Percentiles rank a stretch among this genome's conserved stretches.
Conservation (phyloP, 768 basidiomycete genomes). For the Termitomyces titanicus region DNA sequence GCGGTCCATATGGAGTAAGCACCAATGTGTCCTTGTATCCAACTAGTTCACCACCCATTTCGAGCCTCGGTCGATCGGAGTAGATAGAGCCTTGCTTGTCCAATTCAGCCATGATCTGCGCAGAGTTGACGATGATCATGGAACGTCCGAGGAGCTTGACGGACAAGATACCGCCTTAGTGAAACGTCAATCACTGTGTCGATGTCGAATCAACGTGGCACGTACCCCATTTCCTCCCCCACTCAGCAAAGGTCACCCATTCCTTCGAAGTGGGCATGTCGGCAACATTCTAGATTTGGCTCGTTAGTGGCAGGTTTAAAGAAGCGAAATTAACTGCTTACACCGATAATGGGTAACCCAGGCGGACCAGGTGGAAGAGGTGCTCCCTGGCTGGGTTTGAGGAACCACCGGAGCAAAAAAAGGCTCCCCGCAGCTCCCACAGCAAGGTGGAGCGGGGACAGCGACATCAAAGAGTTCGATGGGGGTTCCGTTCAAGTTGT, state of each 20-base stretch:
- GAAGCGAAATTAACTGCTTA: not conserved
- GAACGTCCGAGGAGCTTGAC: constrained; percentile 40
- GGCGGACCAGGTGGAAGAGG: constrained; percentile 38
- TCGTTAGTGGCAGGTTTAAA: not conserved
- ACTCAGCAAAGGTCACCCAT: constrained; percentile 48
- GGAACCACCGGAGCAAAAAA: constrained; percentile 12
- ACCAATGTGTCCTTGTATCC: constrained; percentile 48
- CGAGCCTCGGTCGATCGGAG: constrained; percentile 43
- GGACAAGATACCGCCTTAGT: constrained; percentile 35
- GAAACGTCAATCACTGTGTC: not conserved
- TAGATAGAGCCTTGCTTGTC: constrained; percentile 46
- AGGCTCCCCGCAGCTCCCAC: constrained; percentile 1
- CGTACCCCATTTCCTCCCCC: constrained; percentile 52
- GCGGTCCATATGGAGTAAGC: constrained; percentile 37
- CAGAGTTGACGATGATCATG: constrained; percentile 47
- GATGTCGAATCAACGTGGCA: not conserved
- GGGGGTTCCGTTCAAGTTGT: not conserved
- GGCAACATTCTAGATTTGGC: constrained; percentile 35
- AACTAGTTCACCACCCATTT: constrained; percentile 49
- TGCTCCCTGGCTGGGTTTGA: constrained; percentile 16
- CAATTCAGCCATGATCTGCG: constrained; percentile 38
- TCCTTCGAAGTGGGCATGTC: constrained; percentile 41
- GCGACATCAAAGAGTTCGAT: not conserved
- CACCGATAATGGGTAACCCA: constrained; percentile 23
- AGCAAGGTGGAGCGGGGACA: not conserved